Conservation (phyloP, 768 basidiomycete genomes). For the Gymnopilus dilepis region DNA sequence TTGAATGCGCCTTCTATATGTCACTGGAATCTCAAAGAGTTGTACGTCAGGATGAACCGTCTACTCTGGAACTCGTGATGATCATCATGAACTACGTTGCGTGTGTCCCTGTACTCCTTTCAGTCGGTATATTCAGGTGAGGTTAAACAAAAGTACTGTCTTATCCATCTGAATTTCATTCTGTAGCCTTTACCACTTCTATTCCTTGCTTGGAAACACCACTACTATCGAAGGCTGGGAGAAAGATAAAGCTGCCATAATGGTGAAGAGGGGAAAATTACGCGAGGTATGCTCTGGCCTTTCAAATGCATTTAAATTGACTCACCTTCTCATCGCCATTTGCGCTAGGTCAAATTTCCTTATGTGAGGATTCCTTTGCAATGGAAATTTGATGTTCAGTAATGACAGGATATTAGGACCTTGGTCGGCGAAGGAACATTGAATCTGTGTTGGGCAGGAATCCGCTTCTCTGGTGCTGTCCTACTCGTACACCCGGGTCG, state of each 20-base stretch:
- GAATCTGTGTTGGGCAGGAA: constrained; percentile 78
- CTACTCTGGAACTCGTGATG: constrained; percentile 73
- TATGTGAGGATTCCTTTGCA: constrained; percentile 60
- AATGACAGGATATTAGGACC: constrained; percentile 56
- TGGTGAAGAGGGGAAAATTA: constrained; percentile 86
- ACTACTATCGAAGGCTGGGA: constrained; percentile 99
- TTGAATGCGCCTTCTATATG: constrained; percentile 5
- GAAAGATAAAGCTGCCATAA: constrained; percentile 90
- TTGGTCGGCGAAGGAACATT: constrained; percentile 77
- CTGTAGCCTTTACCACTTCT: constrained; percentile 84
- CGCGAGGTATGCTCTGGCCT: constrained; percentile 58
- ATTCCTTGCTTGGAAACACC: constrained; percentile 74
- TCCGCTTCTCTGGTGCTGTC: constrained; percentile 86
- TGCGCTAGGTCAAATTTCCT: constrained; percentile 81
- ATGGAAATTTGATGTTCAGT: background rate
- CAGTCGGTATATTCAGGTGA: constrained; percentile 91
- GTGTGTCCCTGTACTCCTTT: constrained; percentile 83
- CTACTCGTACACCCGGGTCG: constrained; percentile 64
- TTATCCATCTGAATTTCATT: constrained; percentile 8
- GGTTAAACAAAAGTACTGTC: constrained; percentile 6
- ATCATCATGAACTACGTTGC: constrained; percentile 87
- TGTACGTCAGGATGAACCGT: constrained; percentile 66
- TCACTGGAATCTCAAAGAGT: background rate
- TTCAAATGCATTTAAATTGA: background rate
- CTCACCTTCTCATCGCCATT: constrained; percentile 7